phyloP scores from a whole-genome alignment of 1,139 yeast species.

The Saccharomyces hybrid region DNA sequence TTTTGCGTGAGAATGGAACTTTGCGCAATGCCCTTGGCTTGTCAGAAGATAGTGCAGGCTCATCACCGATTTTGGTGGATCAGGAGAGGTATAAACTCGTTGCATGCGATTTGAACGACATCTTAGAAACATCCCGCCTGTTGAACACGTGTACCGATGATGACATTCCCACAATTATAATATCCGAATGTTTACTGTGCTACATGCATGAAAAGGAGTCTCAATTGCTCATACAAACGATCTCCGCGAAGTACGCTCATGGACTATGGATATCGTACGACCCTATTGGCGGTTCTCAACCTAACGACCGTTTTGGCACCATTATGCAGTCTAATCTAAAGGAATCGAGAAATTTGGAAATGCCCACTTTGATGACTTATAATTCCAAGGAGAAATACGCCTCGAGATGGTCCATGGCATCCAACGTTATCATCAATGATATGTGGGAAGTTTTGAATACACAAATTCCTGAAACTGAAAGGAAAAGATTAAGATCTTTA shows the following conservation, averaged over 20 bases:
- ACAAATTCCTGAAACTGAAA: slow-evolving; percentile 47
- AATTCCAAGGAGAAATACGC: slow-evolving; percentile 45
- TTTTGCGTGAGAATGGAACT: slow-evolving; percentile 22
- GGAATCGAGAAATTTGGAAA: slow-evolving; percentile 56
- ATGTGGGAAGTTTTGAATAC: slow-evolving; percentile 53
- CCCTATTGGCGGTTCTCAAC: slow-evolving; percentile 59
- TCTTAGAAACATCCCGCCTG: slow-evolving; percentile 11
- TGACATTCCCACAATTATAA: slow-evolving; percentile 54
- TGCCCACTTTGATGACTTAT: slow-evolving; percentile 52
- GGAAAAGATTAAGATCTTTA: slow-evolving; percentile 46
- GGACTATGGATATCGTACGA: slow-evolving; percentile 62
- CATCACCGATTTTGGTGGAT: slow-evolving; percentile 9
- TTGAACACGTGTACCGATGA: slow-evolving; percentile 32
- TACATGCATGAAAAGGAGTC: slow-evolving; percentile 60
- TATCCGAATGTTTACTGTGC: slow-evolving; percentile 88
- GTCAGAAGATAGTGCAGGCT: slow-evolving; percentile 10
- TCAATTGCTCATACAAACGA: slow-evolving; percentile 38
- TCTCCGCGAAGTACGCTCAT: slow-evolving; percentile 33
- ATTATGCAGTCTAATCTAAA: slow-evolving; percentile 74
- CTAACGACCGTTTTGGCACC: slow-evolving; percentile 62
- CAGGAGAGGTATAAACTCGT: slow-evolving; percentile 5
- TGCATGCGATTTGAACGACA: slow-evolving; percentile 27
- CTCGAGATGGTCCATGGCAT: slow-evolving; percentile 32
- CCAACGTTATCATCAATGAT: slow-evolving; percentile 40
- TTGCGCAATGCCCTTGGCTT: slow-evolving; percentile 24